Evolutionary conservation across 148 eudicot species (phyloP).

Genomic region (Rhododendron henanense): DNA sequence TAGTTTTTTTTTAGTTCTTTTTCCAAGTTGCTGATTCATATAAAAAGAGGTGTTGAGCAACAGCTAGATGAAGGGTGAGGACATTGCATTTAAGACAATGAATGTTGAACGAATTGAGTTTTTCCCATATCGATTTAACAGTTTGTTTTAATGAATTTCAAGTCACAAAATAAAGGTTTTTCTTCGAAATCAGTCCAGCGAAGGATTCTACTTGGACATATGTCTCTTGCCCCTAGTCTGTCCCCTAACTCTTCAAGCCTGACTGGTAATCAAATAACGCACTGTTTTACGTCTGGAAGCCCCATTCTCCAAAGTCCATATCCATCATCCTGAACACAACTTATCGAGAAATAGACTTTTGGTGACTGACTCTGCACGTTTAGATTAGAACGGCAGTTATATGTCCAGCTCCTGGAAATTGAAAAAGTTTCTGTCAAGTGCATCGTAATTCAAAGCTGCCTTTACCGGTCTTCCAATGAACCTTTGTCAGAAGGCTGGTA

Average conservation of each 20-base stretch:
- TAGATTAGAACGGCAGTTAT: not conserved
- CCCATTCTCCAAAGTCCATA: not conserved
- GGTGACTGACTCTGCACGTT: not conserved
- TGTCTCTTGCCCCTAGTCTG: not conserved
- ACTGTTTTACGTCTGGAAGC: not conserved
- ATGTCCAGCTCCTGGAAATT: not conserved
- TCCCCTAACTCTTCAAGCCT: not conserved
- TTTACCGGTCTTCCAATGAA: not conserved
- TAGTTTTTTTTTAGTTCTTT: too few species aligned
- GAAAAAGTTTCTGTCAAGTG: not conserved
- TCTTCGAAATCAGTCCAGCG: slow-evolving; percentile 3
- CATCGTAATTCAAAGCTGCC: not conserved
- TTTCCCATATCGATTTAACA: not conserved
- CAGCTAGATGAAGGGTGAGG: not conserved
- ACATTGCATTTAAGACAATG: not conserved
- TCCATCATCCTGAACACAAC: not conserved
- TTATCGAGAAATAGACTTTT: not conserved
- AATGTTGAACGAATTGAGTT: not conserved
- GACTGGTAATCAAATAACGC: not conserved
- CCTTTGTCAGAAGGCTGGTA: not conserved
- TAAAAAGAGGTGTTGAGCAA: not conserved
- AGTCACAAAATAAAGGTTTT: not conserved
- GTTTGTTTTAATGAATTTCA: not conserved
- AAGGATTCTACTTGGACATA: not conserved
- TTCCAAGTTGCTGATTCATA: not conserved